Base-by-base conservation (phyloP, 176 grass and related monocot genomes). In the Oryza meridionalis region DNA sequence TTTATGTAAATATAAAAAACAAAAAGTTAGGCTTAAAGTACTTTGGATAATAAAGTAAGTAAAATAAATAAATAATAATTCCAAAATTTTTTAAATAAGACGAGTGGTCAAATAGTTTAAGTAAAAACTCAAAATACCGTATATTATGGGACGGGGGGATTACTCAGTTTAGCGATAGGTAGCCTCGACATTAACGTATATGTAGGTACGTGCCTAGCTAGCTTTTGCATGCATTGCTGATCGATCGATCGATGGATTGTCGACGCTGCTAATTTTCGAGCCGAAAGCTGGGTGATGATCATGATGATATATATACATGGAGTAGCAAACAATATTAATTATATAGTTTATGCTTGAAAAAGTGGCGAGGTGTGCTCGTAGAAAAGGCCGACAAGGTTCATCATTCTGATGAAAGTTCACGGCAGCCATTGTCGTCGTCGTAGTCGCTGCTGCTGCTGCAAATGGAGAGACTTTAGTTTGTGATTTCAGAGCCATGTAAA, bases 301-400 rank as follows among this genome's bases (percentile, higher is more conserved):
- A n/a, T 21, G 24, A n/a, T 21, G 24, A 73, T 62, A 31, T 31
- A 31, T 31, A 2, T 1, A n/a, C n/a, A n/a, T n/a, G n/a, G 29
- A 31, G 29, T 31, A 32, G 25, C 8, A 45, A 64, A 82, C 11
- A 7, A 44, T 40, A 33, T 38, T 29, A 29, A 33, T 38, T 29
- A 29, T 29, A 29, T 29, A 3, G 2, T 31, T 31, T 9, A 8
- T 70, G 49, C 45, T 72, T 32, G 44, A 14, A 40, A 69, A 65
- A 74, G 70, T 74, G 26, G 46, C 17, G 11, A 73, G 81, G 31
- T 43, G 44, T 55, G 53, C n/a, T 11, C n/a, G n/a, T 62, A 65
- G n/a, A 32, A 78, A 88, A 83, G 74, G 73, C 80, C 80, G 80
- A 88, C 86, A 83, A n/a, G 58, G 9, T 65, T 77, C 53, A 83